Base-by-base conservation (phyloP, 2,329 filamentous ascomycete genomes). In the Fusarium irregulare region DNA sequence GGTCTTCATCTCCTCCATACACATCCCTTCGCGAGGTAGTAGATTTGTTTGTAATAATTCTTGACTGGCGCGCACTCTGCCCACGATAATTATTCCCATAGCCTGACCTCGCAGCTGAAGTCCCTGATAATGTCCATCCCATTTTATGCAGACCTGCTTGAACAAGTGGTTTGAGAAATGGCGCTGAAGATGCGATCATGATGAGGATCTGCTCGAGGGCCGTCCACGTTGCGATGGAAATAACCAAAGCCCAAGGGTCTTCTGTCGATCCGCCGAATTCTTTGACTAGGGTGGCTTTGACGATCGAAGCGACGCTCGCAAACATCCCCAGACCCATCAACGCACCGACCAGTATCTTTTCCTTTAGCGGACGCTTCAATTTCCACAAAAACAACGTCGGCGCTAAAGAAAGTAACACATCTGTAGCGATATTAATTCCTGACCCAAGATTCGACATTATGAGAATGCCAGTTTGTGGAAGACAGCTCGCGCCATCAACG, bases 201-300 rank as follows among this genome's bases (percentile, higher is more conserved):
- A 66, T 61, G 14, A 66, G 64, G 14, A 66, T 61, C 30, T 66
- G 56, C 20, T 66, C 64, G 7, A 66, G 56, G 5, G 62, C 62
- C 4, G 64, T 63, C 63, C 47, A 63, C 4, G 64, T 67, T 3
- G 63, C 37, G 10, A 67, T 67, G 16, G 64, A 46, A 21, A 63
- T 67, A n/a, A 47, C 63, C 4, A 67, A 25, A 1, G 64, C 63
- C 64, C 63, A 66, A 28, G 44, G 41, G 25, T 67, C 48, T 28
- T 57, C 42, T 2, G 63, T 59, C 18, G 41, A 27, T 23, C 63
- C 63, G 7, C 64, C 63, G 7, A 46, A 46, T 28, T 54, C 63
- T 30, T 67, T 67, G 6, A 67, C 64, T 11, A 64, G 21, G 45
- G 45, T 64, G 8, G 61, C 61, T 8, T 64, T 64, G 2, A 64